Evolutionary conservation across 805 yeast genomes (phyloP), one percentile per base, ranked within the genome.

Genomic region (Wickerhamiella musiphila): DNA sequence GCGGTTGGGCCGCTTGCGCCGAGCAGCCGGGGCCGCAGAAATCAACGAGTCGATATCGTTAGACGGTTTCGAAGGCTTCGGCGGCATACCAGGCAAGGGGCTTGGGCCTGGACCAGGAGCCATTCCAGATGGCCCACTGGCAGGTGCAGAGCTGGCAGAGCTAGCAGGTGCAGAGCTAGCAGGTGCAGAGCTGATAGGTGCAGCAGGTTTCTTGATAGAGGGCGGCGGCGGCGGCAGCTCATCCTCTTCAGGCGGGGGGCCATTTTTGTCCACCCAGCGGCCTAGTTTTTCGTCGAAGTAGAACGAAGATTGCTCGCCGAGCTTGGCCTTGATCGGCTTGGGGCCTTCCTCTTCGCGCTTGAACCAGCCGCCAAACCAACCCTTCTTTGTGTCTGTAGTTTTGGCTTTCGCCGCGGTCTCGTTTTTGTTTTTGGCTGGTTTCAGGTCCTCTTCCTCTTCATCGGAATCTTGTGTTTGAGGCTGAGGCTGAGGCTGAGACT

Each of bases 201-300:
- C 23, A 9, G 36, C 32, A 23, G 34, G 13, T 8, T 11, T 9
- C 7, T 29, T 14, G 2, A 35, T 23, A 23, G 39, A 31, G 17
- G 73, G 73, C 1, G 74, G 69, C 4, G 92, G 90, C 4, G 94
- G 86, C 3, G 86, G 75, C 2, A 75, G 71, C 60, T 32, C 63
- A 15, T 38, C 43, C 15, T 48, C 52, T 29, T 38, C 41, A 5
- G 56, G 56, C 9, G 45, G 33, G 11, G 48, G 48, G 70, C 90
- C 31, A 66, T 61, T 17, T 73, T 67, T 4, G 68, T 81, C 74
- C 32, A 90, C 70, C 94, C 95, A 90, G 46, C 94, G 67, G 50
- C 76, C 73, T 48, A 77, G 65, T 37, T 77, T 70, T 45, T 79
- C 86, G 56, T 84, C 94, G 51, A 71, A 90, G 46, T 69, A 66